Base-by-base conservation (phyloP, 2,329 filamentous ascomycete species). In the Fusarium sublunatum region DNA sequence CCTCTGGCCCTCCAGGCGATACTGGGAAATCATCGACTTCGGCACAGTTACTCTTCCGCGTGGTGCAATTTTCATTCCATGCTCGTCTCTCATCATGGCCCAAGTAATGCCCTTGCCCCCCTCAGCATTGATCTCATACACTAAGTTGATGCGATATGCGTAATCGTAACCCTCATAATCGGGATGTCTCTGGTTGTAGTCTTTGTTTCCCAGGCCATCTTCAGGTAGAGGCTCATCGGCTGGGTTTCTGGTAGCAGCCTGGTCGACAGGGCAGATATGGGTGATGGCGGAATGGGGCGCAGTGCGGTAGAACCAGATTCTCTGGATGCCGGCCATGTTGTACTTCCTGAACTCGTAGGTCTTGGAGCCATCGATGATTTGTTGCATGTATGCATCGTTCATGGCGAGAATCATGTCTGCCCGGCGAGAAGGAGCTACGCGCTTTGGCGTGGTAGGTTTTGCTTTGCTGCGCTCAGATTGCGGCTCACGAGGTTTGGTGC, bases 131-230 rank as follows among this genome's bases (percentile, higher is more conserved):
- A 72, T 56, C 46, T 72, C 49, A 26, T 70, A 74, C 7, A 71
- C 69, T 0, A 59, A 64, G 0, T 57, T 50, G 3, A 74, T 65
- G 7, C 61, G 52, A 53, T 73, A 74, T 2, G 72, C 72, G 4
- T 57, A 74, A 24, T 74, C 64, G 12, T 71, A 73, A 4, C 67
- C 68, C 1, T 70, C 52, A 55, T 70, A 75, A 32, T 71, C 70
- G 0, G 46, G 7, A 11, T 71, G 47, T 0, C 52, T 47, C 5
- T 44, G 43, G 15, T 73, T 74, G 53, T 65, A 74, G 3, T 73
- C 70, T 1, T 50, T 48, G 32, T 74, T 74, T 1, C 70, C 70
- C 0, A 72, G 41, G 0, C 71, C 70, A 22, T 66, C 45, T 49
- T 70, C 64, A 1, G 43, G 45, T 0, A 72, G 46, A 0, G 56